Conservation (phyloP, 2,329 filamentous ascomycete genomes). For the Arthrobotrys pseudoclavata region DNA sequence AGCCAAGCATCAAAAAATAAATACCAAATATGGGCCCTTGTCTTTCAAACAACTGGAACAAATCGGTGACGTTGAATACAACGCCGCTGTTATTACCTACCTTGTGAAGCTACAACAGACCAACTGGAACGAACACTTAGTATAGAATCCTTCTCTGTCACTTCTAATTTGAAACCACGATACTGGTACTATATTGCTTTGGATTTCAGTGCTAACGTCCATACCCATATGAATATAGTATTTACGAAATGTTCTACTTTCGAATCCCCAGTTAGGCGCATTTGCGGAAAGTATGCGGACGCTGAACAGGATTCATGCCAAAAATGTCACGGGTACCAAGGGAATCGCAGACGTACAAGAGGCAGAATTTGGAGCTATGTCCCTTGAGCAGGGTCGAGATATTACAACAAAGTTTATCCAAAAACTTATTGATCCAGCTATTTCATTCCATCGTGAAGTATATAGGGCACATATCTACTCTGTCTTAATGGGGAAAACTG, state of each 20-base stretch:
- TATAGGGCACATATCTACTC: neutral
- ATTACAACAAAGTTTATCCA: neutral
- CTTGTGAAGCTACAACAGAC: neutral
- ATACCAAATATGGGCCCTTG: neutral
- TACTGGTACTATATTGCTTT: neutral
- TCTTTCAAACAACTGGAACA: constrained; percentile 31
- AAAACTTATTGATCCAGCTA: constrained; percentile 18
- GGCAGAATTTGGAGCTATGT: constrained; percentile 26
- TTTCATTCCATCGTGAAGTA: constrained; percentile 27
- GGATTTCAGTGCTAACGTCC: neutral
- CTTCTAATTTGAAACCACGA: neutral
- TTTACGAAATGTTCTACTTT: neutral
- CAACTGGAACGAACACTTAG: neutral
- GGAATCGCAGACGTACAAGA: constrained; percentile 14
- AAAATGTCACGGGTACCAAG: neutral
- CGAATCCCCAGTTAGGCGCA: constrained; percentile 15
- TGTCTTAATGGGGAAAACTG: neutral
- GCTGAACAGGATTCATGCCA: neutral
- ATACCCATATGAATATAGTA: neutral
- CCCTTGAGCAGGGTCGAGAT: neutral
- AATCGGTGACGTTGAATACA: constrained; percentile 26
- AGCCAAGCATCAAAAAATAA: neutral
- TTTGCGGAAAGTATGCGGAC: constrained; percentile 4
- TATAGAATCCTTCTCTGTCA: neutral
- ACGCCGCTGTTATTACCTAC: neutral